Evolutionary conservation across 148 eudicot genomes (phyloP).

Genomic region (Drosera capensis): DNA sequence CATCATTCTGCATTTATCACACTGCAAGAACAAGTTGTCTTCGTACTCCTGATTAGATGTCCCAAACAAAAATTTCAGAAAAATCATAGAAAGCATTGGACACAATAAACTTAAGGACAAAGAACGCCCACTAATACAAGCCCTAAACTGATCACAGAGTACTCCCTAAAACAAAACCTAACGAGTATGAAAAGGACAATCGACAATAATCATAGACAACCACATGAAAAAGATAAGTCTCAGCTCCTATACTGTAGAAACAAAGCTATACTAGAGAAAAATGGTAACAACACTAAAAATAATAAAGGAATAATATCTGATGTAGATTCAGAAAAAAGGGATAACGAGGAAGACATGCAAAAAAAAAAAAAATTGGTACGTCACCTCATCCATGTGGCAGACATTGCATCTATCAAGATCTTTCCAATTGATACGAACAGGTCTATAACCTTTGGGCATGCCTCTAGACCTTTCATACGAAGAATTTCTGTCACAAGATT

Average conservation of each 20-base stretch:
- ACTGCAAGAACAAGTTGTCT: conserved; percentile 89
- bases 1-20: conserved; percentile 99
- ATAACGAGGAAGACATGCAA: too few species aligned
- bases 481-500: conserved; percentile 19
- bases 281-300: too few species aligned
- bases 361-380: background rate
- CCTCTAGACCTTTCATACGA: conserved; percentile 21
- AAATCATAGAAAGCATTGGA: background rate
- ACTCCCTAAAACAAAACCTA: too few species aligned
- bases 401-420: conserved; percentile 95
- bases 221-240: conserved; percentile 1
- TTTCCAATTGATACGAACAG: conserved; percentile 71
- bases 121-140: background rate
- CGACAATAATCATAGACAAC: too few species aligned
- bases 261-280: too few species aligned
- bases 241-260: too few species aligned
- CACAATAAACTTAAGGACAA: background rate
- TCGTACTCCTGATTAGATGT: conserved; percentile 59
- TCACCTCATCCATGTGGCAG: conserved; percentile 99
- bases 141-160: background rate
- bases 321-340: background rate
- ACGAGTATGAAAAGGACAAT: too few species aligned
- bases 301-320: too few species aligned
- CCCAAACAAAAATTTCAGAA: background rate
- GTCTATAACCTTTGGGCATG: conserved; percentile 44